Evolutionary conservation across 768 basidiomycete genomes (phyloP), one percentile per base, ranked within the genome.

Genomic region (Pleurotus giganteus): DNA sequence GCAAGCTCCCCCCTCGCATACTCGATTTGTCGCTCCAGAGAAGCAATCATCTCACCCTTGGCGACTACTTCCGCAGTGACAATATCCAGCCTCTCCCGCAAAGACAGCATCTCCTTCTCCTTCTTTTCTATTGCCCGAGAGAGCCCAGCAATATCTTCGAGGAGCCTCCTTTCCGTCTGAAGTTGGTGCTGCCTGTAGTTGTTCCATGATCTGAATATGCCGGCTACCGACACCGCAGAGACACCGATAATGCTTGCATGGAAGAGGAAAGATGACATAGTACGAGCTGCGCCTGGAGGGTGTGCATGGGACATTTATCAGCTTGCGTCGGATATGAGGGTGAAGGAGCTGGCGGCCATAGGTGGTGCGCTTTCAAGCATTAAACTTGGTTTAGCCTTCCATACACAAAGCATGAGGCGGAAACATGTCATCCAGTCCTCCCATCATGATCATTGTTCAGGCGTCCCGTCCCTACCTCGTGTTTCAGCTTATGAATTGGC

Each of bases 391-490:
- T 34, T 37, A 24, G 32, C 26, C 49, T 51, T 51, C 49, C 49
- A 51, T 51, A 51, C 49, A 37, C 49, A 34, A 51, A 34, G 49
- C 49, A 51, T 51, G 49, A 51, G 49, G 49, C 49, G 49, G 24
- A 34, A 51, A 51, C 49, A 51, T 51, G 49, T 37, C 31, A 17
- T 51, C 32, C 31, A 32, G 23, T n/a, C 19, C 39, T 19, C 31
- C 31, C 49, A 51, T 51, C 49, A 51, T 37, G 31, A 36, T 34
- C 49, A 36, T 23, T 50, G 34, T 37, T 50, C 31, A 50, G 49
- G 49, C 49, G 46, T 51, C 49, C 49, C 49, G 49, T 51, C 49
- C 49, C 49, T 51, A 36, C 36, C 49, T 51, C 49, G 49, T 51
- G 49, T 51, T 51, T 51, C 49, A 34, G 12, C 23, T 51, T 36